Percentiles rank a stretch among this genome's conserved stretches.
Conservation (phyloP, 2,329 filamentous ascomycete genomes). For the Epichloe gansuensis region DNA sequence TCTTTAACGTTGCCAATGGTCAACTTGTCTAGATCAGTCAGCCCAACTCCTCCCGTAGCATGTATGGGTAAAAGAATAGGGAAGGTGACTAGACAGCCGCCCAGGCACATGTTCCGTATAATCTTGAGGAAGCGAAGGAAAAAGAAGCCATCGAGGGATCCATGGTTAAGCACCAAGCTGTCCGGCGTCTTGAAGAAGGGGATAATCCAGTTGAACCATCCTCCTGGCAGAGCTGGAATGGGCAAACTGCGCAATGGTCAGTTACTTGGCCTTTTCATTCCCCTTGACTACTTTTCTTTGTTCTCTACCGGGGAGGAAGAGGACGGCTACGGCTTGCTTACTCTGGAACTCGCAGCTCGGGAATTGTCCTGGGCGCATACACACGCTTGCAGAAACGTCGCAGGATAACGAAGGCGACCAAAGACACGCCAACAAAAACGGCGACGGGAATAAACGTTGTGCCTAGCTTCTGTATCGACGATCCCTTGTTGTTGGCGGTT, state of each 20-base stretch:
- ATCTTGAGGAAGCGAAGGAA: constrained; percentile 62
- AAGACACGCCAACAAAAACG: constrained; percentile 37
- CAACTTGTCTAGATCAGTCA: constrained; percentile 61
- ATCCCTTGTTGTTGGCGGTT: constrained; percentile 19
- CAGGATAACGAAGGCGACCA: constrained; percentile 36
- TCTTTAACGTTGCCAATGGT: constrained; percentile 63
- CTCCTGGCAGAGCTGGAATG: constrained; percentile 45
- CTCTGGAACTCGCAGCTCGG: constrained; percentile 34
- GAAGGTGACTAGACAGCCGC: constrained; percentile 76
- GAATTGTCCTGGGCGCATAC: constrained; percentile 41
- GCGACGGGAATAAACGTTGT: constrained; percentile 43
- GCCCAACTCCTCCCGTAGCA: constrained; percentile 59
- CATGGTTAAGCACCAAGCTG: constrained; percentile 74
- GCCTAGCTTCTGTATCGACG: constrained; percentile 26
- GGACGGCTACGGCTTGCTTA: constrained; percentile 11
- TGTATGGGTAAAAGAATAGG: constrained; percentile 81
- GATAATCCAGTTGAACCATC: constrained; percentile 55
- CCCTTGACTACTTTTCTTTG: background rate
- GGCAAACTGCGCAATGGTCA: constrained; percentile 34
- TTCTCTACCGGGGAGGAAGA: background rate
- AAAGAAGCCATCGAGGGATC: constrained; percentile 84
- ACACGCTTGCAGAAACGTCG: constrained; percentile 38
- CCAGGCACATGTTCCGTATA: constrained; percentile 71
- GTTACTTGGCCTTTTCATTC: background rate
- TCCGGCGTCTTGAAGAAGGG: constrained; percentile 59